Conservation (phyloP, 2,329 filamentous ascomycete genomes). For the Phoma sp. region DNA sequence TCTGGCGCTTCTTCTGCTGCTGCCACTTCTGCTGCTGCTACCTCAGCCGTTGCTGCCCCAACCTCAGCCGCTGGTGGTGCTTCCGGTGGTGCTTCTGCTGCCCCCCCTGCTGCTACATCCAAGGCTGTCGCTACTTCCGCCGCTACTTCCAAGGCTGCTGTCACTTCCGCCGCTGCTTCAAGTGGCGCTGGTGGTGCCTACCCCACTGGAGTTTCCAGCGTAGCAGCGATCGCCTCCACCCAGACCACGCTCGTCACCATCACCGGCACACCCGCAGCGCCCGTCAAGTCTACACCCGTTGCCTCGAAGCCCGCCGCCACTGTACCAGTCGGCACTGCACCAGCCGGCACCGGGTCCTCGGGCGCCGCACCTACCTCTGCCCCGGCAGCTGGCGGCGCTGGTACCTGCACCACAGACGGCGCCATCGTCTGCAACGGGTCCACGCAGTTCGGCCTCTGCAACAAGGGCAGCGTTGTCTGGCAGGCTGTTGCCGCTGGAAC, state of each 20-base stretch:
- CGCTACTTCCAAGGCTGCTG: constrained; percentile 1
- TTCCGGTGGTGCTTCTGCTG: neutral
- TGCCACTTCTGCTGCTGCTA: constrained; percentile 6
- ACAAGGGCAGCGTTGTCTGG: constrained; percentile 51
- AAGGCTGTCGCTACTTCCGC: constrained; percentile 4
- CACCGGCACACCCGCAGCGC: constrained; percentile 27
- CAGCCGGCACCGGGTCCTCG: constrained; percentile 16
- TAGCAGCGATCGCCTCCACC: constrained; percentile 28
- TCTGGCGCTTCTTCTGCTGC: constrained; percentile 8
- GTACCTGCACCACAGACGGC: constrained; percentile 44
- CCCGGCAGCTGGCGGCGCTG: neutral
- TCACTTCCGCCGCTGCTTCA: constrained; percentile 18
- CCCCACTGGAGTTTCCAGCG: constrained; percentile 40
- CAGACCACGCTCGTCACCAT: constrained; percentile 42
- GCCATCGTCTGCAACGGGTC: constrained; percentile 51
- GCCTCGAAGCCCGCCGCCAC: constrained; percentile 6
- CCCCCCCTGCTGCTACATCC: constrained; percentile 14
- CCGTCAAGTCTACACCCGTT: constrained; percentile 10
- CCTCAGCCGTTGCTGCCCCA: constrained; percentile 11
- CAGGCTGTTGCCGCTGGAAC: constrained; percentile 55
- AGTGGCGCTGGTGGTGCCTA: constrained; percentile 41
- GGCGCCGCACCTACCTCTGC: constrained; percentile 18
- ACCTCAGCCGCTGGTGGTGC: constrained; percentile 1
- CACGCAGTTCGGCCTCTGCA: constrained; percentile 53
- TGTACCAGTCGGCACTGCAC: no score